Base-by-base conservation (phyloP, 2,329 filamentous ascomycete genomes). In the Beauveria medogensis region DNA sequence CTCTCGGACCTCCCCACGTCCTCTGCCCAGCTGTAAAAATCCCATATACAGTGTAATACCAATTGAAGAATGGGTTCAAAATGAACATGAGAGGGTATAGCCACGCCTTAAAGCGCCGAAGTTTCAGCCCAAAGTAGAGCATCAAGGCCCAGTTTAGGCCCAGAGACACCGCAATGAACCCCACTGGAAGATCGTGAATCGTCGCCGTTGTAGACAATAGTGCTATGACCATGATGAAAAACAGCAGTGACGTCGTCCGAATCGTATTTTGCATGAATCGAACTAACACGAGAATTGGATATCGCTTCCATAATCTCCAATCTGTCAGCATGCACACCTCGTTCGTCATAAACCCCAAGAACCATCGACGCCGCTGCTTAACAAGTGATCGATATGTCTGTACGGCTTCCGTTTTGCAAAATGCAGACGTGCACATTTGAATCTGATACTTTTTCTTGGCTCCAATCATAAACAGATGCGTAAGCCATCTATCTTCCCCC, bases 281-380 rank as follows among this genome's bases (percentile, higher is more conserved):
- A 46, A 97, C 88, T 43, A 95, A 69, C 55, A 92, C 87, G 48
- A 99, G 81, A 57, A 96, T 81, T 0, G 94, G 92, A 73, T 97
- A 97, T 56, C 91, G 84, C 72, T 84, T 89, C 93, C 93, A 97
- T 30, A 97, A 80, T 62, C 94, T 86, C 74, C 90, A 86, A 74
- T 97, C 93, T 2, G 94, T 97, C 76, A 99, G 79, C 94, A 97
- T 97, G 77, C 92, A 97, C 8, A 92, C 93, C 73, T 97, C 93
- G 73, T 99, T 99, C 18, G 93, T 97, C 76, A 97, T 92, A 74
- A 96, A 97, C 34, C 93, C 93, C 48, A 97, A 80, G 73, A 97
- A 97, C 94, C 94, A 99, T 70, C 94, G 84, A 60, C 93, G 88
- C 63, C 94, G 87, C 77, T 99, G 94, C 79, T 97, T 97, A 72